Conservation (phyloP, 2,329 filamentous ascomycete genomes). For the Penicillium sp. region DNA sequence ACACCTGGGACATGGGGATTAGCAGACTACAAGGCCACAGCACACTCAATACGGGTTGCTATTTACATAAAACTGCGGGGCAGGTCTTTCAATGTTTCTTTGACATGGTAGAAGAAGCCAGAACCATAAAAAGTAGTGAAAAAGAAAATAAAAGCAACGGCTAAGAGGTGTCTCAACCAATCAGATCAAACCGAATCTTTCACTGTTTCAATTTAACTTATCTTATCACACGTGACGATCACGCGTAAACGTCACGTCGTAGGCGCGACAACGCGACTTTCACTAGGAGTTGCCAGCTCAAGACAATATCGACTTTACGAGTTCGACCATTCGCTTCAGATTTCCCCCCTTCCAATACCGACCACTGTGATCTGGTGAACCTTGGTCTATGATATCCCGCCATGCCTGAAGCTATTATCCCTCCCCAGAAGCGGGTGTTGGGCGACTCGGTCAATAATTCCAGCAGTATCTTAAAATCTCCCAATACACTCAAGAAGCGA, state of each 20-base stretch:
- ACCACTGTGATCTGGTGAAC: neutral
- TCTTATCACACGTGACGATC: slow-evolving; percentile 23
- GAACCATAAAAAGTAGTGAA: neutral
- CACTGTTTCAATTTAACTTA: slow-evolving; percentile 15
- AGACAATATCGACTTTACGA: slow-evolving; percentile 7
- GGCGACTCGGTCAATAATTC: slow-evolving; percentile 65
- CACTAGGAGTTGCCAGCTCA: slow-evolving; percentile 16
- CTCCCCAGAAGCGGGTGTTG: slow-evolving; percentile 68
- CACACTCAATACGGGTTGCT: neutral
- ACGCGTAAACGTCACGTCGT: slow-evolving; percentile 31
- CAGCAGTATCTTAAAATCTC: slow-evolving; percentile 60
- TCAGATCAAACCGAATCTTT: neutral
- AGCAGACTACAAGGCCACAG: no score
- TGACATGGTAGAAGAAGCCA: neutral
- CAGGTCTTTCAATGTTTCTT: no score
- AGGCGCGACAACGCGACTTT: slow-evolving; percentile 26
- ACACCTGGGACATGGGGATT: neutral
- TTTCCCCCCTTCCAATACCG: neutral
- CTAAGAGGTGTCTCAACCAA: neutral
- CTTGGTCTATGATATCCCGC: slow-evolving; percentile 18
- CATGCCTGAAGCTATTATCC: slow-evolving; percentile 47
- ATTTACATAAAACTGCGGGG: neutral
- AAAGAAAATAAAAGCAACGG: no score
- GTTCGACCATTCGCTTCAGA: neutral
- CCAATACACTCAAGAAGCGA: slow-evolving; percentile 69